Conservation (phyloP, 2,329 filamentous ascomycete species). For the Stachybotrys echinatus region DNA sequence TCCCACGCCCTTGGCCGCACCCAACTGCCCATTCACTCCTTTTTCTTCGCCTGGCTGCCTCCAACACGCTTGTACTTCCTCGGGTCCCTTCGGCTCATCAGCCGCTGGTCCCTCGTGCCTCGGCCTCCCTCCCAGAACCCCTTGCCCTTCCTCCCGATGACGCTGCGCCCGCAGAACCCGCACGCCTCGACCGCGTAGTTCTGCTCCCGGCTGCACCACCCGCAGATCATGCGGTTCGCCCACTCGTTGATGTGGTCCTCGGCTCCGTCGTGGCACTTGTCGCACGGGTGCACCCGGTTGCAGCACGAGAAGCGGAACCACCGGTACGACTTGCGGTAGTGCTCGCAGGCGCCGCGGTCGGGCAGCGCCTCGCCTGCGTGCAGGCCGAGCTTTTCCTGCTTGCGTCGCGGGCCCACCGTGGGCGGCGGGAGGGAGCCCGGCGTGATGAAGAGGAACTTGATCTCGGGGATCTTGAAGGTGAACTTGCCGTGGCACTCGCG, state of each 20-base stretch:
- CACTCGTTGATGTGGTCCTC: constrained; percentile 74
- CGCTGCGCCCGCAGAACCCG: constrained; percentile 62
- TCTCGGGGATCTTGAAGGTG: constrained; percentile 71
- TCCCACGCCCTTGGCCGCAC: not conserved
- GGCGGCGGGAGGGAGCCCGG: constrained; percentile 40
- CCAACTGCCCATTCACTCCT: not conserved
- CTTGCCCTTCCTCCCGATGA: constrained; percentile 59
- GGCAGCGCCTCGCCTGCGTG: constrained; percentile 53
- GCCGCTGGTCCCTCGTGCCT: constrained; percentile 64
- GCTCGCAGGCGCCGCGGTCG: constrained; percentile 45
- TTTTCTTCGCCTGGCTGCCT: constrained; percentile 24
- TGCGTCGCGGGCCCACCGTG: constrained; percentile 34
- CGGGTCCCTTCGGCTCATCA: constrained; percentile 73
- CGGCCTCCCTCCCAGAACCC: constrained; percentile 89
- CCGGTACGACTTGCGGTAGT: constrained; percentile 54
- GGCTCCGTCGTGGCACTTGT: constrained; percentile 68
- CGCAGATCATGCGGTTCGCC: constrained; percentile 80
- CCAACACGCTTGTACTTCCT: constrained; percentile 64
- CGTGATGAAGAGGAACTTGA: constrained; percentile 71
- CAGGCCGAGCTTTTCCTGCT: constrained; percentile 50
- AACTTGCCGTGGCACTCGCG: constrained; percentile 76
- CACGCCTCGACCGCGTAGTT: constrained; percentile 74
- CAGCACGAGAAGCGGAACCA: constrained; percentile 66
- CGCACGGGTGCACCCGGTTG: constrained; percentile 53
- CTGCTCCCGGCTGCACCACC: constrained; percentile 75